A percentile compares a stretch with the other conserved stretches of the same genome.
These are phyloP conservation scores for Geoglossum cookeanum DNA, from an alignment of 2,329 filamentous ascomycete species.

Conservation along the genomic window DNA sequence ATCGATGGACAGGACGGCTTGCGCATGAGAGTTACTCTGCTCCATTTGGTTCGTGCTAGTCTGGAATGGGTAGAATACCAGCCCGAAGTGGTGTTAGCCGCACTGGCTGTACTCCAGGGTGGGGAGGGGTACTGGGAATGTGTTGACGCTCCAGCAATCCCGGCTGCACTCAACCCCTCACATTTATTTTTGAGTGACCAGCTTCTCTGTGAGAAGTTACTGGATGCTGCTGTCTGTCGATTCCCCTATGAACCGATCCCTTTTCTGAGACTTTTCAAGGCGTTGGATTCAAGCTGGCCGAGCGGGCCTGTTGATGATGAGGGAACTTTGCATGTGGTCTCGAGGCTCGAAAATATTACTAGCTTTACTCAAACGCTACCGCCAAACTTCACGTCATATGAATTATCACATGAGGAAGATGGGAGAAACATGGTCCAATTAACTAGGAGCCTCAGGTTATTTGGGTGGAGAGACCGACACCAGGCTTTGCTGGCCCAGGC, in stretches of 20 bases:
- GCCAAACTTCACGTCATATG: slow-evolving; percentile 50
- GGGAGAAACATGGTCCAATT: slow-evolving; percentile 64
- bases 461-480: slow-evolving; percentile 29
- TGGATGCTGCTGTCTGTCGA: slow-evolving; percentile 51
- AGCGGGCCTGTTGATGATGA: slow-evolving; percentile 25
- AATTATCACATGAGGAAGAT: slow-evolving; percentile 66
- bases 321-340: slow-evolving; percentile 34
- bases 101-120: slow-evolving; percentile 43
- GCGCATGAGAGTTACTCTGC: slow-evolving; percentile 42
- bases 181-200: slow-evolving; percentile 33
- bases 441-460: slow-evolving; percentile 41
- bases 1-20: slow-evolving; percentile 32
- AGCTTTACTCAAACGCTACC: slow-evolving; percentile 66
- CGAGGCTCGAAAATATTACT: slow-evolving; percentile 47
- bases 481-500: slow-evolving; percentile 23
- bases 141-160: slow-evolving; percentile 8
- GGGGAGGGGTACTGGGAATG: slow-evolving; percentile 21
- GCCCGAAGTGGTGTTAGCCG: slow-evolving; percentile 46
- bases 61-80: slow-evolving; percentile 52
- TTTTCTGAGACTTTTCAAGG: slow-evolving; percentile 53
- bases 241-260: slow-evolving; percentile 76
- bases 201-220: slow-evolving; percentile 34
- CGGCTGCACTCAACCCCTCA: slow-evolving; percentile 19
- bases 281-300: slow-evolving; percentile 32
- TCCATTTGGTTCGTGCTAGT: slow-evolving; percentile 52